Evolutionary conservation across 2,329 filamentous ascomycete genomes (phyloP).

Genomic region (Cryphonectria carpinicola): DNA sequence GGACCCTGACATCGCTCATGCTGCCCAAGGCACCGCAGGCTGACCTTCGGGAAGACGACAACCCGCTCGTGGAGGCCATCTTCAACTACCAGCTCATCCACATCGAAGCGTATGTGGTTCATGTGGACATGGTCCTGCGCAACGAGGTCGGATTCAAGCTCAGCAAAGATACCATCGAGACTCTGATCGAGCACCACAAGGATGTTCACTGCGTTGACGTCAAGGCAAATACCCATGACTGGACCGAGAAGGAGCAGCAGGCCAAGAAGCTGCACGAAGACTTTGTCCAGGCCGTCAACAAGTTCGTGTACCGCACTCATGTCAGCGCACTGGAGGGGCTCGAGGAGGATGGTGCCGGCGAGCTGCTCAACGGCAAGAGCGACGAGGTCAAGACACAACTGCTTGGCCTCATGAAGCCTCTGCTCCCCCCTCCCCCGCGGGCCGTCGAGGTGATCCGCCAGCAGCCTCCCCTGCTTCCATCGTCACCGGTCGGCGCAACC

Average conservation of each 20-base stretch:
- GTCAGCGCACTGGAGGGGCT: conserved; percentile 90
- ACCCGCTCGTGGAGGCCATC: conserved; percentile 82
- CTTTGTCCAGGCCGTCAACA: conserved; percentile 95
- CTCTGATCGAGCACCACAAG: conserved; percentile 94
- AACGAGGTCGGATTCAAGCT: conserved; percentile 99
- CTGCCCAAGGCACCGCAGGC: conserved; percentile 85
- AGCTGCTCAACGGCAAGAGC: conserved; percentile 87
- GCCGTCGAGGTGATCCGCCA: conserved; percentile 89
- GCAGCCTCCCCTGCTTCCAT: conserved; percentile 82
- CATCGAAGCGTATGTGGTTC: conserved; percentile 95
- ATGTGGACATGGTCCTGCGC: conserved; percentile 97
- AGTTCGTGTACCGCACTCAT: conserved; percentile 90
- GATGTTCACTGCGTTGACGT: conserved; percentile 91
- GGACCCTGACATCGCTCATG: conserved; percentile 93
- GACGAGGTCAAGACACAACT: conserved; percentile 92
- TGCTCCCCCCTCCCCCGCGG: conserved; percentile 84
- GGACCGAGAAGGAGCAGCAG: conserved; percentile 95
- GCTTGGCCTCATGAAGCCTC: conserved; percentile 81
- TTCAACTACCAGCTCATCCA: conserved; percentile 94
- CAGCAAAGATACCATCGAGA: conserved; percentile 90
- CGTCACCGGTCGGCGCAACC: conserved; percentile 71
- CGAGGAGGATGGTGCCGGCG: conserved; percentile 94
- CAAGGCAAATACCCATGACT: conserved; percentile 86
- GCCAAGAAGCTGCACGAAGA: conserved; percentile 97
- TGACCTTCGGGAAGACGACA: conserved; percentile 79